phyloP scores from a whole-genome alignment of 257 asterid species.

The Avicennia marina region DNA sequence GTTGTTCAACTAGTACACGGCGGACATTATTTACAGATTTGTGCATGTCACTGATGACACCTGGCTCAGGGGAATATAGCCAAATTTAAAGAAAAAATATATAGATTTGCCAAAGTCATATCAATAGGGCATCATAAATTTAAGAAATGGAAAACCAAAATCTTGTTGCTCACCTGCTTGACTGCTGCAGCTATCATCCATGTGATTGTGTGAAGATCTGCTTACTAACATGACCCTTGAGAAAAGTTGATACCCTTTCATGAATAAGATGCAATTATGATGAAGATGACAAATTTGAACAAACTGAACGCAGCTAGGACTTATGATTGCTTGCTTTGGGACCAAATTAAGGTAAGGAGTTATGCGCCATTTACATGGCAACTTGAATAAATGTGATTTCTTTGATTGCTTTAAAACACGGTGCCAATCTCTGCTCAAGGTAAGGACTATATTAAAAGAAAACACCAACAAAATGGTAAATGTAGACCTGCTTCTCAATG shows the following conservation, averaged over 20 bases:
- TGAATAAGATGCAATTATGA: slow-evolving; percentile 22
- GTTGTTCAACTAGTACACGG: background rate
- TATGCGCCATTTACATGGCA: slow-evolving; percentile 35
- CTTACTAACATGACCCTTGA: slow-evolving; percentile 44
- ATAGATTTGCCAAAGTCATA: background rate
- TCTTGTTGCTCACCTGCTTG: slow-evolving; percentile 36
- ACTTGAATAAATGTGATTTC: slow-evolving; percentile 29
- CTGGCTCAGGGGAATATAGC: background rate
- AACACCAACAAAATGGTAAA: slow-evolving; percentile 1
- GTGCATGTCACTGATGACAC: background rate
- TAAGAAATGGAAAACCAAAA: background rate
- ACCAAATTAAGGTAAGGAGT: slow-evolving; percentile 42
- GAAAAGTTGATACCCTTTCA: slow-evolving; percentile 11
- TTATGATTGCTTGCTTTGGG: slow-evolving; percentile 47
- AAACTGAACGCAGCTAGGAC: background rate
- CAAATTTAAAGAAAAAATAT: background rate
- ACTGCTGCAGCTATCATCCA: slow-evolving; percentile 31
- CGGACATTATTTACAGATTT: background rate
- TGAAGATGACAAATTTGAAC: slow-evolving; percentile 2
- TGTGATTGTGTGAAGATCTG: slow-evolving; percentile 24
- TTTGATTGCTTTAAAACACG: slow-evolving; percentile 31
- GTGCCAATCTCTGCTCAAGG: slow-evolving; percentile 45
- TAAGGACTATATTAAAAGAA: slow-evolving; percentile 11
- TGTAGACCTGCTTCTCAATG: background rate
- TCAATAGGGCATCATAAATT: background rate